These are phyloP conservation scores for Apiospora pterosperma DNA, from an alignment of 2,329 filamentous ascomycete genomes.

Conservation along the genomic window DNA sequence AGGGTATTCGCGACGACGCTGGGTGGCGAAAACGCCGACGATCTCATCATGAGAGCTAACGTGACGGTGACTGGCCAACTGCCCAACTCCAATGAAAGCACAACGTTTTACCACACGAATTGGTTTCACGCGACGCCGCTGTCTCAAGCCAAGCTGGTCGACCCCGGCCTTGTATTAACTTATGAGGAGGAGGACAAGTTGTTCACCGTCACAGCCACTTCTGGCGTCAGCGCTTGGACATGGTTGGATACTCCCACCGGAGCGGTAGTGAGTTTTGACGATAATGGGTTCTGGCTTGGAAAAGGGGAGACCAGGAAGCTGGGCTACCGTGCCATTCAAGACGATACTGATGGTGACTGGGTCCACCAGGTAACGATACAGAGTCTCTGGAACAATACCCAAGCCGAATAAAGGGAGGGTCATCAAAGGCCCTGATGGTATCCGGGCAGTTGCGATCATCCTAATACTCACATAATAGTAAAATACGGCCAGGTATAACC, in stretches of 20 bases:
- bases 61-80: conserved; percentile 40
- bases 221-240: neutral
- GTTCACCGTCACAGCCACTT: neutral
- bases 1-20: neutral
- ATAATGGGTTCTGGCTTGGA: conserved; percentile 49
- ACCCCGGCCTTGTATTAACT: conserved; percentile 38
- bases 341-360: conserved; percentile 43
- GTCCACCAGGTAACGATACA: conserved; percentile 42
- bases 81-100: conserved; percentile 39
- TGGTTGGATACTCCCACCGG: conserved; percentile 35
- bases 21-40: neutral
- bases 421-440: neutral
- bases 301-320: conserved; percentile 41
- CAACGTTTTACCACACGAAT: conserved; percentile 45
- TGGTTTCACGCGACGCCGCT: conserved; percentile 46
- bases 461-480: no score
- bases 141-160: conserved; percentile 40
- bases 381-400: conserved; percentile 47
- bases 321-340: conserved; percentile 38
- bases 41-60: conserved; percentile 34
- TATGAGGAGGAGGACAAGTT: neutral
- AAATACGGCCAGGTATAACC: no score
- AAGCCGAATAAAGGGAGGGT: conserved; percentile 5
- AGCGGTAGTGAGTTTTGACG: conserved; percentile 46
- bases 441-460: neutral